Evolutionary conservation across 2,329 filamentous ascomycete genomes (phyloP).

Genomic region (Aspergillus chevalieri): DNA sequence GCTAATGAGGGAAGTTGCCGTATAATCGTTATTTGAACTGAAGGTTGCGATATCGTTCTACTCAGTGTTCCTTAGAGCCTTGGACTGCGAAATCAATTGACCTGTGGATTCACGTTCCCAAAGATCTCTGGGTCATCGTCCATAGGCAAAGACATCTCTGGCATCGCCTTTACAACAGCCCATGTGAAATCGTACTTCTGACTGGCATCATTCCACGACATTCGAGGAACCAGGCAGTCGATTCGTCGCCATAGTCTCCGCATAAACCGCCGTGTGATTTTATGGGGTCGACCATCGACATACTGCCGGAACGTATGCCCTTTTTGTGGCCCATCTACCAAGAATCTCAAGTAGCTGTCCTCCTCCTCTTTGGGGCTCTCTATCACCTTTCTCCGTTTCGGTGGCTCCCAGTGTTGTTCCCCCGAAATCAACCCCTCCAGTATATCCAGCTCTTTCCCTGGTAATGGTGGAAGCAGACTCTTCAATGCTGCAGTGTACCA

Average conservation of each 20-base stretch:
- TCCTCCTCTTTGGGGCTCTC: constrained; percentile 1
- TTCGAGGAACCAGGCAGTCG: constrained; percentile 26
- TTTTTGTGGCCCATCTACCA: constrained; percentile 33
- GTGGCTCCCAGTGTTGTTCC: constrained; percentile 23
- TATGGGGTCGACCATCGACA: constrained; percentile 33
- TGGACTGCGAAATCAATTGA: background rate
- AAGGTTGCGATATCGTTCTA: too few species aligned
- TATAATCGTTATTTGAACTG: too few species aligned
- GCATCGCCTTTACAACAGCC: constrained; percentile 17
- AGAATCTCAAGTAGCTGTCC: constrained; percentile 19
- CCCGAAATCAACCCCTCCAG: constrained; percentile 31
- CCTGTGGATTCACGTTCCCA: background rate
- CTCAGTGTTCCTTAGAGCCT: background rate
- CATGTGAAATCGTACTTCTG: constrained; percentile 25
- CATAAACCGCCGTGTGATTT: constrained; percentile 36
- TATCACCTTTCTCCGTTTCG: constrained; percentile 19
- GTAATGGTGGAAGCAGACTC: constrained; percentile 34
- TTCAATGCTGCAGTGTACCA: constrained; percentile 32
- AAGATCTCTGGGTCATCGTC: background rate
- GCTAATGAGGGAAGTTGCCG: too few species aligned
- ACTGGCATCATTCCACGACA: constrained; percentile 14
- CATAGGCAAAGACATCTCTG: constrained; percentile 42
- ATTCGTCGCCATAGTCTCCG: constrained; percentile 32
- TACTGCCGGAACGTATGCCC: constrained; percentile 28
- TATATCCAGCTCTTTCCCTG: constrained; percentile 28